A percentile compares a stretch with the other conserved stretches of the same genome.
These are phyloP conservation scores for Curvularia eragrostidis DNA, from an alignment of 2,329 filamentous ascomycete species.

Conservation along the genomic window DNA sequence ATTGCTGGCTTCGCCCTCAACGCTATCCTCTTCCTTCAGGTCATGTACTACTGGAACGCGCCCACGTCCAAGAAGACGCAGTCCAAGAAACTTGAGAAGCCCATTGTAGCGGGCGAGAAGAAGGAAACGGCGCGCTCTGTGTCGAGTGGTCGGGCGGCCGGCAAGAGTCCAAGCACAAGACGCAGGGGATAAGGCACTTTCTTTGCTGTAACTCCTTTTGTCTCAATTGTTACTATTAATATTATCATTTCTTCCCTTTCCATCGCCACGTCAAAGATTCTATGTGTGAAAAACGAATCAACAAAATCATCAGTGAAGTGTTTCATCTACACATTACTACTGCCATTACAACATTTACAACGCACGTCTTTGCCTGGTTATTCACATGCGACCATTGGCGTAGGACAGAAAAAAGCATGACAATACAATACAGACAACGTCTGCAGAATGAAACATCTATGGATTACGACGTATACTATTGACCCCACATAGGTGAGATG, in stretches of 20 bases:
- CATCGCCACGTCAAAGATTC: no score
- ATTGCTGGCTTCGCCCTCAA: slow-evolving; percentile 91
- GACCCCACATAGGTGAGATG: neutral
- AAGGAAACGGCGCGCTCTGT: slow-evolving; percentile 41
- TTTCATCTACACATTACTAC: slow-evolving; percentile 27
- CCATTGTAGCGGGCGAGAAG: slow-evolving; percentile 41
- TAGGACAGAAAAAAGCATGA: slow-evolving; percentile 16
- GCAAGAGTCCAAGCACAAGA: slow-evolving; percentile 63
- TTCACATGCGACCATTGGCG: slow-evolving; percentile 7
- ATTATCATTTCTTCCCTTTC: no score
- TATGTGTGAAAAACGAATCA: neutral
- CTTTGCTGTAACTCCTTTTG: neutral
- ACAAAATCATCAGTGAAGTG: neutral
- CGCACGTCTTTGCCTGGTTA: slow-evolving; percentile 1
- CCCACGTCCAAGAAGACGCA: slow-evolving; percentile 47
- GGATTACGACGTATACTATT: neutral
- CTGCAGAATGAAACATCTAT: neutral
- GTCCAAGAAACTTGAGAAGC: slow-evolving; percentile 50
- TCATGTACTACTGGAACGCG: slow-evolving; percentile 95
- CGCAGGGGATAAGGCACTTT: slow-evolving; percentile 56
- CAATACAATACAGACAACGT: slow-evolving; percentile 2
- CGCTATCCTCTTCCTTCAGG: slow-evolving; percentile 82
- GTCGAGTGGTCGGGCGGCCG: slow-evolving; percentile 45
- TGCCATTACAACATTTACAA: slow-evolving; percentile 24
- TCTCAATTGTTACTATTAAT: neutral